Percentiles rank a stretch among this genome's conserved stretches.
These are phyloP conservation scores for Phylloporus arenicola DNA, from an alignment of 768 basidiomycete species.

Conservation along the genomic window DNA sequence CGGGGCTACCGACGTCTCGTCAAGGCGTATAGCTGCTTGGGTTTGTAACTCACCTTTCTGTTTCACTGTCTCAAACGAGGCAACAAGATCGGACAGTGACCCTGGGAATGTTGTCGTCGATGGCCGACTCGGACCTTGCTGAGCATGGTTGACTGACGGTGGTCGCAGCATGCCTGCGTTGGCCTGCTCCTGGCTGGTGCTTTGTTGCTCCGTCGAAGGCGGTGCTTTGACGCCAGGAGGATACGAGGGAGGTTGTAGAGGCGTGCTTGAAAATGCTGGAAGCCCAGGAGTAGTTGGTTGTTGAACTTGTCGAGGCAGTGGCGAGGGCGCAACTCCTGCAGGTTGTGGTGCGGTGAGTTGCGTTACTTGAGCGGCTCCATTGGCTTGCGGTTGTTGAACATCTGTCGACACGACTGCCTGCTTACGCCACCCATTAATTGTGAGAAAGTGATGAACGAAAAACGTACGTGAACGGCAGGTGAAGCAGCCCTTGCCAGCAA, in stretches of 20 bases:
- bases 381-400: slow-evolving; percentile 34
- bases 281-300: slow-evolving; percentile 30
- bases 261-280: slow-evolving; percentile 6
- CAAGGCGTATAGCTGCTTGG: not conserved
- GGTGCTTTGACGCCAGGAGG: slow-evolving; percentile 65
- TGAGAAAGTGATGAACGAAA: slow-evolving; percentile 1
- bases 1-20: slow-evolving; percentile 42
- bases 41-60: slow-evolving; percentile 71
- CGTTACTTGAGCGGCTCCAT: slow-evolving; percentile 28
- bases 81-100: slow-evolving; percentile 85
- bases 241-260: slow-evolving; percentile 45
- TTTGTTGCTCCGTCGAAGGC: slow-evolving; percentile 38
- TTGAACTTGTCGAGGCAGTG: slow-evolving; percentile 46
- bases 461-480: slow-evolving; percentile 40
- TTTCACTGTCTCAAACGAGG: slow-evolving; percentile 93
- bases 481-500: slow-evolving; percentile 39
- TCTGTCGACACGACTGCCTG: slow-evolving; percentile 38
- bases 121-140: slow-evolving; percentile 36
- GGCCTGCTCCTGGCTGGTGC: slow-evolving; percentile 28
- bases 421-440: slow-evolving; percentile 18
- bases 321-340: slow-evolving; percentile 39
- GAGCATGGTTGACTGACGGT: slow-evolving; percentile 46
- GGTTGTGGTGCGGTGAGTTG: slow-evolving; percentile 28
- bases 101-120: slow-evolving; percentile 62
- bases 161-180: slow-evolving; percentile 46